These are phyloP conservation scores for Talaromyces sp. DNA, from an alignment of 2,329 filamentous ascomycete genomes.

Conservation along the genomic window DNA sequence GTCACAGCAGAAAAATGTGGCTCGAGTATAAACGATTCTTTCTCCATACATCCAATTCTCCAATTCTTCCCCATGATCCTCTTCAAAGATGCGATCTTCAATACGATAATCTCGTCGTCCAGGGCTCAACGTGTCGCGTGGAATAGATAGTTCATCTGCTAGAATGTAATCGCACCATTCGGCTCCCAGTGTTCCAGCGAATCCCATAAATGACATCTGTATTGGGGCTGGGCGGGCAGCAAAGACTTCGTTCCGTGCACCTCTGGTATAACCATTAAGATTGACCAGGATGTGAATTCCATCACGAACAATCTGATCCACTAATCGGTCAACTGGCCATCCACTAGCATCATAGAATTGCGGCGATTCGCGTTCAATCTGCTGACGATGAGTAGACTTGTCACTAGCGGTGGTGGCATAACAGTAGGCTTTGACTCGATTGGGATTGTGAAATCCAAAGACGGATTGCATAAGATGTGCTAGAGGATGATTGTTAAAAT, in stretches of 20 bases:
- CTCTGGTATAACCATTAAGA: conserved; percentile 95
- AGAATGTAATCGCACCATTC: conserved; percentile 99
- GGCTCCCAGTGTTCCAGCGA: conserved; percentile 89
- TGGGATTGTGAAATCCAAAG: conserved; percentile 80
- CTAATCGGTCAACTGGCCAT: conserved; percentile 80
- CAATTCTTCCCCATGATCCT: conserved; percentile 64
- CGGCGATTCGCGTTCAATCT: conserved; percentile 90
- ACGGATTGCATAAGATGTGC: conserved; percentile 99
- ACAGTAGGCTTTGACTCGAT: conserved; percentile 78
- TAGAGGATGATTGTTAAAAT: conserved; percentile 97
- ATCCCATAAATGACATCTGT: conserved; percentile 99
- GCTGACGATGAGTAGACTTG: conserved; percentile 78
- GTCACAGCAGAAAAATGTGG: conserved; percentile 98
- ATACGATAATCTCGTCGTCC: conserved; percentile 72
- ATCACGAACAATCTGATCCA: conserved; percentile 81
- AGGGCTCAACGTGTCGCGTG: conserved; percentile 73
- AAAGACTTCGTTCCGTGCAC: conserved; percentile 96
- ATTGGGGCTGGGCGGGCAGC: conserved; percentile 90
- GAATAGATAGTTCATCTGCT: conserved; percentile 83
- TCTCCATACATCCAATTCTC: conserved; percentile 94
- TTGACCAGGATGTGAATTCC: conserved; percentile 94
- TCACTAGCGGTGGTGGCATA: conserved; percentile 95
- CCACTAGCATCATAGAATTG: conserved; percentile 83
- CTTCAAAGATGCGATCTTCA: conserved; percentile 62
- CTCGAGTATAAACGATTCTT: conserved; percentile 89